Conservation (phyloP, 2,329 filamentous ascomycete genomes). For the Fusarium pseudoanthophilum region DNA sequence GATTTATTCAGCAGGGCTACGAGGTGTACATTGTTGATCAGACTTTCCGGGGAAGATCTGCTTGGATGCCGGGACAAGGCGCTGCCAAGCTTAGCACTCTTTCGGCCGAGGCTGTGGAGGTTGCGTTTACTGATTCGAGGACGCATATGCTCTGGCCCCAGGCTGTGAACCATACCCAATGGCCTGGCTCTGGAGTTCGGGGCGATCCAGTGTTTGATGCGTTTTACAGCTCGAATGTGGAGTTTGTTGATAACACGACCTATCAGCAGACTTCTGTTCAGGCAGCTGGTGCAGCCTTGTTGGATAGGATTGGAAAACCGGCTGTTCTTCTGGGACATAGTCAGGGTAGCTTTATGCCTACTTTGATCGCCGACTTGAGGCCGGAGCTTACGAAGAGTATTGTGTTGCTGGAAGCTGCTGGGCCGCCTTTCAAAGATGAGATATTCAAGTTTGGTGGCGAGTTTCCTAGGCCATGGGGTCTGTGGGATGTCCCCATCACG, state of each 20-base stretch:
- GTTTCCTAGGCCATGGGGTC: slow-evolving; percentile 54
- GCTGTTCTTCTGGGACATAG: slow-evolving; percentile 58
- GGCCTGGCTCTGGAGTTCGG: slow-evolving; percentile 33
- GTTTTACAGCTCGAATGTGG: slow-evolving; percentile 41
- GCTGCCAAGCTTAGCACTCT: slow-evolving; percentile 24
- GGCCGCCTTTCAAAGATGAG: slow-evolving; percentile 59
- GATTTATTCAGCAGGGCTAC: slow-evolving; percentile 38
- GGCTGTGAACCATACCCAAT: slow-evolving; percentile 38
- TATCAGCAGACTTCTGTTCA: slow-evolving; percentile 35
- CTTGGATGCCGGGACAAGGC: slow-evolving; percentile 26
- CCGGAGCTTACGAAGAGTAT: slow-evolving; percentile 55
- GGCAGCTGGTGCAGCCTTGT: slow-evolving; percentile 51
- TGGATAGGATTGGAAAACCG: slow-evolving; percentile 56
- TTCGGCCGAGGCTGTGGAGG: slow-evolving; percentile 33
- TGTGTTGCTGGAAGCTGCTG: slow-evolving; percentile 58
- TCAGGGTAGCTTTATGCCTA: slow-evolving; percentile 56
- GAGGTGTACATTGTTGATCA: slow-evolving; percentile 41
- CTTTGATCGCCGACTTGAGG: slow-evolving; percentile 42
- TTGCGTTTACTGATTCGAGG: slow-evolving; percentile 29
- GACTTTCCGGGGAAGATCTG: slow-evolving; percentile 36
- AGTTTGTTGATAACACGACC: slow-evolving; percentile 35
- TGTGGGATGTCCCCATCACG: slow-evolving; percentile 60
- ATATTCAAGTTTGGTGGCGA: slow-evolving; percentile 52
- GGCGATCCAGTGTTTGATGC: slow-evolving; percentile 35
- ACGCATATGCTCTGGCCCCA: slow-evolving; percentile 39